These are phyloP conservation scores for Trichoderma asperellum DNA, from an alignment of 2,329 filamentous ascomycete species.

Conservation along the genomic window DNA sequence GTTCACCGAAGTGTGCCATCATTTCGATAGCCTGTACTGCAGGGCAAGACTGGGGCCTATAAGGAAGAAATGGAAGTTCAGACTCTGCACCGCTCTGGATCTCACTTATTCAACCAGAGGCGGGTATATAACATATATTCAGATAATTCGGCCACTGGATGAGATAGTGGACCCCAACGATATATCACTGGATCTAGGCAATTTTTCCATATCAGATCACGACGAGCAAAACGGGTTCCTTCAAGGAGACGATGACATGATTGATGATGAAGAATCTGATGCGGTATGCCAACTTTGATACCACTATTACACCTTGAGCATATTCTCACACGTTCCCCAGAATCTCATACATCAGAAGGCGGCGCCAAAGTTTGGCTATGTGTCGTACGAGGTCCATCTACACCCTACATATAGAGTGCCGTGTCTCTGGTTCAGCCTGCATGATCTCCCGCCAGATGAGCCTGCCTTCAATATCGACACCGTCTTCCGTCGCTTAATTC, in stretches of 20 bases:
- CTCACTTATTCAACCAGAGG: constrained; percentile 47
- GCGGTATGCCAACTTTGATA: constrained; percentile 45
- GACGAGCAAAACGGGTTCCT: constrained; percentile 32
- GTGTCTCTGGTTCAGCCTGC: constrained; percentile 74
- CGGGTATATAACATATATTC: constrained; percentile 57
- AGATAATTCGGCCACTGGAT: constrained; percentile 60
- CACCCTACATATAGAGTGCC: constrained; percentile 76
- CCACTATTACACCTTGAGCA: background rate
- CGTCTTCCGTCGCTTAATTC: constrained; percentile 72
- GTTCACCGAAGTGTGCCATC: constrained; percentile 67
- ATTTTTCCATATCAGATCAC: constrained; percentile 49
- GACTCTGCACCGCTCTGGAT: constrained; percentile 56
- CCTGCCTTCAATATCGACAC: constrained; percentile 66
- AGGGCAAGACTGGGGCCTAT: constrained; percentile 60
- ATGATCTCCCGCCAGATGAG: constrained; percentile 59
- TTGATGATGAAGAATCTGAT: constrained; percentile 56
- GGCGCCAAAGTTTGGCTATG: constrained; percentile 48
- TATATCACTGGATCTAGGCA: constrained; percentile 51
- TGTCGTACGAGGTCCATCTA: constrained; percentile 74
- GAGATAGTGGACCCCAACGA: constrained; percentile 49
- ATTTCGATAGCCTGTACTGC: constrained; percentile 62
- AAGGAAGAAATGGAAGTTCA: constrained; percentile 59
- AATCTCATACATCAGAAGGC: constrained; percentile 45
- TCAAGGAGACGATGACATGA: constrained; percentile 51
- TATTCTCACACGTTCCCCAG: constrained; percentile 41